A percentile compares a stretch with the other conserved stretches of the same genome.
These are phyloP conservation scores for Solanum stenotomum DNA, from an alignment of 257 asterid species.

Conservation along the genomic window DNA sequence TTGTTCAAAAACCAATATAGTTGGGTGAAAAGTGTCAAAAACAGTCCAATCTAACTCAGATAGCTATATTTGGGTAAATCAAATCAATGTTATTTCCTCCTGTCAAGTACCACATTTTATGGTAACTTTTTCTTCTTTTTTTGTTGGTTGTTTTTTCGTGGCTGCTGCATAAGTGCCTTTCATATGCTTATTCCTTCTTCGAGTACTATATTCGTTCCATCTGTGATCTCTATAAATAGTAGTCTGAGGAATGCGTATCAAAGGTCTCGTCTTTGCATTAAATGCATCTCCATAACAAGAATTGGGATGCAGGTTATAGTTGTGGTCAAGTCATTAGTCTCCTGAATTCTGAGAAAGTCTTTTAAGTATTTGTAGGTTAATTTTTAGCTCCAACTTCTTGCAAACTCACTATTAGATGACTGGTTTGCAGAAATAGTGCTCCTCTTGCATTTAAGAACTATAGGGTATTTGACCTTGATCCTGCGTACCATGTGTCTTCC, in stretches of 20 bases:
- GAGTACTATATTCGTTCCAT: not conserved
- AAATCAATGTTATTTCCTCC: not conserved
- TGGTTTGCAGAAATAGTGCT: not conserved
- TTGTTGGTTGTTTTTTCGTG: not conserved
- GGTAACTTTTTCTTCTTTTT: not conserved
- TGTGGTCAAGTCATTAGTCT: not conserved
- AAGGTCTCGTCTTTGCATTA: not conserved
- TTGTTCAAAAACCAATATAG: not conserved
- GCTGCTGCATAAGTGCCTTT: not conserved
- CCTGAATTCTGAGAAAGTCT: not conserved
- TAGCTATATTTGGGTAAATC: not conserved
- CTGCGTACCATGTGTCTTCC: not conserved
- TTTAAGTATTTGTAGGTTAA: not conserved
- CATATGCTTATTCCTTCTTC: not conserved
- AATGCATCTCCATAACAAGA: not conserved
- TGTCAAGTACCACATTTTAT: not conserved
- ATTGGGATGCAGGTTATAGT: not conserved
- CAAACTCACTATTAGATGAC: not conserved
- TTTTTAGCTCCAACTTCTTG: not conserved
- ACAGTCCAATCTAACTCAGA: not conserved
- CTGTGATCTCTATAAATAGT: not conserved
- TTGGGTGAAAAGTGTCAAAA: not conserved
- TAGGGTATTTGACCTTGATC: not conserved
- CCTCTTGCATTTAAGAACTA: not conserved
- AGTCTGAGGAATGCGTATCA: not conserved